Percentiles rank a stretch among this genome's conserved stretches.
These are phyloP conservation scores for Cladosporium phlei DNA, from an alignment of 2,329 filamentous ascomycete genomes.

Conservation along the genomic window DNA sequence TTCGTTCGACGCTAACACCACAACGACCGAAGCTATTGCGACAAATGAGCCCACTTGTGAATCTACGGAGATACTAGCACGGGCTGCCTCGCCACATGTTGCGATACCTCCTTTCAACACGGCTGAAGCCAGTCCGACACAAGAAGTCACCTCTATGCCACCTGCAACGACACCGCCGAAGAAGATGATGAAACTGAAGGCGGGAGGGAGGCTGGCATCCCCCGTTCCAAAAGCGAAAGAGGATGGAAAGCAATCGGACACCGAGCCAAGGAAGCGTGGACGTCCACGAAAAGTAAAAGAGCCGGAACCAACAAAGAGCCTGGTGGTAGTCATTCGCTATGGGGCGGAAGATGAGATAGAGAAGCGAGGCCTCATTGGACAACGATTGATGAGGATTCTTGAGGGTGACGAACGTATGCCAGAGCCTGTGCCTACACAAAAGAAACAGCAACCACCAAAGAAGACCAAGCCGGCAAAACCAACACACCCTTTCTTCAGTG, in stretches of 20 bases:
- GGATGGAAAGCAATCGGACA: slow-evolving; percentile 16
- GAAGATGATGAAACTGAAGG: slow-evolving; percentile 38
- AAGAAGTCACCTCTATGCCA: slow-evolving; percentile 12
- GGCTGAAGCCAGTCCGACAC: not conserved
- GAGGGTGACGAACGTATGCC: slow-evolving; percentile 31
- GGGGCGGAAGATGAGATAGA: slow-evolving; percentile 42
- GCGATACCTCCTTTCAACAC: slow-evolving; percentile 12
- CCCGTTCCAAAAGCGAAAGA: slow-evolving; percentile 28
- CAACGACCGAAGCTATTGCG: no score
- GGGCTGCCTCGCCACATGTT: not conserved
- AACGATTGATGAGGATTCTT: slow-evolving; percentile 61
- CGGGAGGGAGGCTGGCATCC: slow-evolving; percentile 43
- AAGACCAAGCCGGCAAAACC: slow-evolving; percentile 27
- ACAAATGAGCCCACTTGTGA: no score
- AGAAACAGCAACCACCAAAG: slow-evolving; percentile 17
- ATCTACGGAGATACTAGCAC: no score
- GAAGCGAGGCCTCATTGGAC: slow-evolving; percentile 47
- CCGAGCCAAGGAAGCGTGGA: slow-evolving; percentile 24
- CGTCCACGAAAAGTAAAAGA: slow-evolving; percentile 27
- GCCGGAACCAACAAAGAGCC: slow-evolving; percentile 15
- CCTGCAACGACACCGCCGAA: slow-evolving; percentile 26
- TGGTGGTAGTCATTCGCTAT: slow-evolving; percentile 45
- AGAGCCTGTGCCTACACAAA: slow-evolving; percentile 22
- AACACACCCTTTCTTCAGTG: slow-evolving; percentile 66
- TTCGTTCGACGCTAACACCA: slow-evolving; percentile 19